Percentiles rank a stretch among this genome's conserved stretches.
phyloP scores from a whole-genome alignment of 2,329 filamentous ascomycete genomes.

The Aspergillus sojae region DNA sequence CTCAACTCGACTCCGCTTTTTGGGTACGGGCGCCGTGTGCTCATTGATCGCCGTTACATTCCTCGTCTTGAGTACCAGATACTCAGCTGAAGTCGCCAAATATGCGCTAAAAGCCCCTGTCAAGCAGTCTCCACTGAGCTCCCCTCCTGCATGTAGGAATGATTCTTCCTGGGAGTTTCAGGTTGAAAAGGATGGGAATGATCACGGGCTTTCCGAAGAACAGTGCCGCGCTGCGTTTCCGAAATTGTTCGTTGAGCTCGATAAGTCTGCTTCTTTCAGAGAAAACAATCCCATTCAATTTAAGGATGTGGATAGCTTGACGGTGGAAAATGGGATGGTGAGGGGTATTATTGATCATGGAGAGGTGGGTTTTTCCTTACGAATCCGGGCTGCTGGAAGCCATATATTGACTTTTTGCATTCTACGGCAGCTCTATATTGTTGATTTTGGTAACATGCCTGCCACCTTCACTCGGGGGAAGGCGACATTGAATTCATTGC shows the following conservation, averaged over 20 bases:
- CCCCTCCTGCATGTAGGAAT: slow-evolving; percentile 6
- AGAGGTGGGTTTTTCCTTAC: slow-evolving; percentile 31
- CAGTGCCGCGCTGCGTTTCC: slow-evolving; percentile 47
- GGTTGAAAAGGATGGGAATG: slow-evolving; percentile 36
- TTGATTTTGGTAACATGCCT: slow-evolving; percentile 38
- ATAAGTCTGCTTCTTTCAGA: slow-evolving; percentile 32
- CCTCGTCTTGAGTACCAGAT: slow-evolving; percentile 23
- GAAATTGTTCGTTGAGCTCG: slow-evolving; percentile 41
- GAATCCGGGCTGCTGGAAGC: neutral
- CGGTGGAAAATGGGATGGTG: slow-evolving; percentile 39
- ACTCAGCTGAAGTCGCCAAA: slow-evolving; percentile 21
- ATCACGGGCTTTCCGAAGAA: slow-evolving; percentile 39
- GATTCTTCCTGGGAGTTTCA: slow-evolving; percentile 36
- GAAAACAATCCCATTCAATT: slow-evolving; percentile 30
- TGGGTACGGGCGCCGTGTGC: slow-evolving; percentile 29
- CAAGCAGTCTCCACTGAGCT: slow-evolving; percentile 7
- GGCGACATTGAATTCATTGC: slow-evolving; percentile 51
- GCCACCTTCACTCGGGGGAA: slow-evolving; percentile 40
- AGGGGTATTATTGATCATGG: slow-evolving; percentile 40
- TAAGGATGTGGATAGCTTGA: slow-evolving; percentile 37
- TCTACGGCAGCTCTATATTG: slow-evolving; percentile 37
- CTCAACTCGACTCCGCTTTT: slow-evolving; percentile 30
- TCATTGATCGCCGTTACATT: slow-evolving; percentile 33
- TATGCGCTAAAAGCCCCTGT: slow-evolving; percentile 26
- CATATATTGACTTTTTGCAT: neutral